Base-by-base conservation (phyloP, 2,329 filamentous ascomycete genomes). In the Sclerotinia subarctica region DNA sequence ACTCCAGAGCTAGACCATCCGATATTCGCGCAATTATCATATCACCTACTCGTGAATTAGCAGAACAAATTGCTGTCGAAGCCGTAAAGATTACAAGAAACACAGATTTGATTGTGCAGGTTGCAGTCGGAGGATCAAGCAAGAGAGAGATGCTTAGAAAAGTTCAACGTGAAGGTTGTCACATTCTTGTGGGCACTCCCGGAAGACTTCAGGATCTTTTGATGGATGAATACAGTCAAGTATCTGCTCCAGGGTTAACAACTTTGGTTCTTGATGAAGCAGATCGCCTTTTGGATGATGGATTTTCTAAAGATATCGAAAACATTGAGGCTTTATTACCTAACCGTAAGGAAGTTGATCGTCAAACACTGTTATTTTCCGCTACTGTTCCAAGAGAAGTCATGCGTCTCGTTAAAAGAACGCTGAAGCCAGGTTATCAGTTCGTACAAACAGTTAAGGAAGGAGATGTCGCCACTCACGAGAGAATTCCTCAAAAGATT, bases 261-360 rank as follows among this genome's bases (percentile, higher is more conserved):
- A 95, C 95, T 73, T 84, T 99, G 66, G 93, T 98, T 72, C 88
- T 99, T 64, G 95, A 99, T 76, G 95, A 99, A 84, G 95, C 95
- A 74, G 95, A 99, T 80, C 92, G 95, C 76, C 97, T 99, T 92
- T 85, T 99, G 78, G 95, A 99, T 81, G 93, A 95, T 82, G 95
- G 91, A 1, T 94, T 94, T 74, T 83, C 88, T 29, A 81, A 81
- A 29, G 90, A 90, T 68, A 84, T 94, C 64, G 78, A 83, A 42
- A 78, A 84, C 1, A 92, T 94, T 66, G 79, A 86, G 62, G 62
- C 76, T 0, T 73, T 81, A n/a, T 83, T 97, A 11, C 94, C 94
- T 5, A 80, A 84, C 54, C 83, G 84, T 5, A 72, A 77, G 0
- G 79, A 89, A 64, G 86, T 90, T 70, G 85, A 90, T 69, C 89